phyloP scores from a whole-genome alignment of 176 grass and related monocot species.

The Triticum dicoccoides region DNA sequence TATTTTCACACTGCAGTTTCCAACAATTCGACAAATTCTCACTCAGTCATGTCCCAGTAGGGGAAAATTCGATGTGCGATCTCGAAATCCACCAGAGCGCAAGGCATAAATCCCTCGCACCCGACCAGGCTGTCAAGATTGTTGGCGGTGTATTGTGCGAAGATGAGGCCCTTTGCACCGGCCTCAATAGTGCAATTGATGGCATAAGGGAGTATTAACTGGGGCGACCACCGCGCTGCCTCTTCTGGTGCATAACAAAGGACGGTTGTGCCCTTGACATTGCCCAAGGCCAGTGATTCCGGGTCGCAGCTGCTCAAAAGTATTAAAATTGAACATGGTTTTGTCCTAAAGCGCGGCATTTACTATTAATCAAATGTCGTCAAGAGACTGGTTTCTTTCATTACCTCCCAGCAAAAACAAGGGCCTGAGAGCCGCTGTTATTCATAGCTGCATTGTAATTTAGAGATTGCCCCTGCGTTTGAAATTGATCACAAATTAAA shows the following conservation, averaged over 20 bases:
- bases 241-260: conserved; percentile 2
- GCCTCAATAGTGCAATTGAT: background rate
- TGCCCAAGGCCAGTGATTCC: background rate
- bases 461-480: conserved; percentile 43
- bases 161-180: conserved; percentile 22
- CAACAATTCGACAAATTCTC: background rate
- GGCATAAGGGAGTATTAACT: rapidly evolving
- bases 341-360: background rate
- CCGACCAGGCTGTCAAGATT: rapidly evolving
- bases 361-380: background rate
- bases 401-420: conserved; percentile 11
- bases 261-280: conserved; percentile 20
- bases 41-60: background rate
- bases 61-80: background rate
- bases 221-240: background rate
- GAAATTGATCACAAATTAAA: background rate
- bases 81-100: conserved; percentile 17
- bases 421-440: background rate
- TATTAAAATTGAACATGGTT: background rate
- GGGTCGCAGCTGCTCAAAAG: background rate
- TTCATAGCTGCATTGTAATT: conserved; percentile 8
- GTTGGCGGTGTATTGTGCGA: background rate
- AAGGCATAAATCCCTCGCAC: background rate
- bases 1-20: background rate
- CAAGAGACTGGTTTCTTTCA: background rate